Evolutionary conservation across 1,284 basidiomycete species (phyloP), one percentile per base, ranked within the genome.

Genomic region (Boletellus deceptivus): DNA sequence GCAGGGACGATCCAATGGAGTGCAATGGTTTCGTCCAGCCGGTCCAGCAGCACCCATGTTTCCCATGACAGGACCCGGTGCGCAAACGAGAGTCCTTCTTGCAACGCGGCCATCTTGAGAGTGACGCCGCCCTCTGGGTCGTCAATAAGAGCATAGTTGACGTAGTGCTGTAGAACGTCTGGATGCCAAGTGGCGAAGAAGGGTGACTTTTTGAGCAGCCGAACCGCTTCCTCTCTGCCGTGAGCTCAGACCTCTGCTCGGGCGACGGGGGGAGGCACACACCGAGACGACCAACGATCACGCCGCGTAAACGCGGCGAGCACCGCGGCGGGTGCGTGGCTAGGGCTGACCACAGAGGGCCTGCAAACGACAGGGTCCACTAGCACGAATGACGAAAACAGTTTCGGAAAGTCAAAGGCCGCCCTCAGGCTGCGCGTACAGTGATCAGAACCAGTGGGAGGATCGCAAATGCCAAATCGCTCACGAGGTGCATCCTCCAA

Each of bases 161-260:
- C 71, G 65, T 93, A 94, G 4, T 76, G 56, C 14, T 79, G 71
- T 31, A 96, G 76, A 4, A 84, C 84, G 0, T 73, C 77, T 0
- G 82, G 78, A 61, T 93, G 76, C 91, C 92, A 95, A 1, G 73
- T 70, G 6, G 66, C 59, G 67, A 92, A 95, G 75, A 92, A 94
- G 0, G 84, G 77, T 13, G 75, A 80, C 29, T 75, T 68, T 31
- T 70, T 59, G 58, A 93, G 81, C 1, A 70, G 65, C 17, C 62
- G 60, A 3, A 76, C 63, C 0, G 89, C 93, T 50, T 84, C 84
- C 41, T 83, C 78, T 37, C 88, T 86, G 16, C 27, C 7, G 17
- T 39, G 25, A 18, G 37, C 22, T 65, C 42, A 54, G 34, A 16
- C 4, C 8, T 38, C 13, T 18, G 4, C 11, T 22, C 4, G 6